phyloP scores from a whole-genome alignment of 31 red algal species.

The Asparagopsis taxiformis region DNA sequence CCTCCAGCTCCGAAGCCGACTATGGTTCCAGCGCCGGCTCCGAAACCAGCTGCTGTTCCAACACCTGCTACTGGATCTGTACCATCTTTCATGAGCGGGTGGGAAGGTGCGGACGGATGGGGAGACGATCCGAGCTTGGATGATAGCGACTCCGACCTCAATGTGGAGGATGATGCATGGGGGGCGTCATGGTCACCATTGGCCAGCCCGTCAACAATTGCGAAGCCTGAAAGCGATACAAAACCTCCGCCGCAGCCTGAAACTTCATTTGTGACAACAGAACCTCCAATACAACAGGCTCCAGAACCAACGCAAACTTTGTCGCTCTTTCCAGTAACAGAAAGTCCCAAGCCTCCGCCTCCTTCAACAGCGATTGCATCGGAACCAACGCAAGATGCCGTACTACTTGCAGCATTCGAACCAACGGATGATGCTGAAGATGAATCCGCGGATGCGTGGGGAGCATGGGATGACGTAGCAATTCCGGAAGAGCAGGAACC shows the following conservation, averaged over 20 bases:
- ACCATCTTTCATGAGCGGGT: constrained; percentile 41
- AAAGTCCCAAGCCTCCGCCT: not conserved
- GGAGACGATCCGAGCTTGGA: constrained; percentile 34
- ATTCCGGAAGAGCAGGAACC: not conserved
- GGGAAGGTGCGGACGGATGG: constrained; percentile 57
- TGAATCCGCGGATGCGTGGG: constrained; percentile 3
- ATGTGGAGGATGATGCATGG: not conserved
- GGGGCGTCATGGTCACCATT: not conserved
- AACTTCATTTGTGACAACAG: not conserved
- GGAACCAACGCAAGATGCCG: not conserved
- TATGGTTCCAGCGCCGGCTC: not conserved
- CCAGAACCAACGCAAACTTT: too few relatives aligned
- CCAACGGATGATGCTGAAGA: not conserved
- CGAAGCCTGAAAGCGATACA: not conserved
- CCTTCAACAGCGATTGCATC: not conserved
- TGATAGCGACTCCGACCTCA: constrained; percentile 12
- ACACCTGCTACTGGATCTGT: constrained; percentile 12
- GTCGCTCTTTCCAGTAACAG: too few relatives aligned
- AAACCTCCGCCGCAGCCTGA: not conserved
- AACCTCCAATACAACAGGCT: not conserved
- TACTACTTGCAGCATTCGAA: too few relatives aligned
- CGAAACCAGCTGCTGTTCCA: not conserved
- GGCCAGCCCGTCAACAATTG: not conserved
- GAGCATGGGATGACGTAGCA: not conserved
- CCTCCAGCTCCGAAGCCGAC: constrained; percentile 3